These are phyloP conservation scores for Rhodosporidiobolus odoratus DNA, from an alignment of 768 basidiomycete genomes.

Conservation along the genomic window DNA sequence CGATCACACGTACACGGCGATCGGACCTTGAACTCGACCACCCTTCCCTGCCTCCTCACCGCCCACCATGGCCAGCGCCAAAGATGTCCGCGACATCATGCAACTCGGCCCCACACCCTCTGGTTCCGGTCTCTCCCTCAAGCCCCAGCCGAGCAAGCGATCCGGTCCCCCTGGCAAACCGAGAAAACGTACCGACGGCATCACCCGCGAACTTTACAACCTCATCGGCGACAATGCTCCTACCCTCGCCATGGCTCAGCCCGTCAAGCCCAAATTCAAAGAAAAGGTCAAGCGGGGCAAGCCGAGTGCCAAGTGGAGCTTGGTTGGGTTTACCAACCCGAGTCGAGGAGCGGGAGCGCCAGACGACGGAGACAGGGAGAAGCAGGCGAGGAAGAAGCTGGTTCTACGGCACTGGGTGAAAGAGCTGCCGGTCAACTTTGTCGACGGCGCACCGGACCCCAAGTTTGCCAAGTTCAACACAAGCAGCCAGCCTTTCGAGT, in stretches of 20 bases:
- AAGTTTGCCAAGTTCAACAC: constrained; percentile 78
- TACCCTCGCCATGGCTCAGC: constrained; percentile 68
- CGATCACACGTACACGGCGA: too few species aligned
- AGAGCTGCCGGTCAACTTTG: constrained; percentile 29
- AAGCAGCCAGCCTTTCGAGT: constrained; percentile 59
- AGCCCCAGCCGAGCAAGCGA: not conserved
- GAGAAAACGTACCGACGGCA: constrained; percentile 58
- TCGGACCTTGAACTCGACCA: too few species aligned
- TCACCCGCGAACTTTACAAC: constrained; percentile 84
- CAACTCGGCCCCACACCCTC: constrained; percentile 53
- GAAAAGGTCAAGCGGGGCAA: constrained; percentile 60
- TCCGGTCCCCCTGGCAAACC: constrained; percentile 47
- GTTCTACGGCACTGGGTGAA: constrained; percentile 79
- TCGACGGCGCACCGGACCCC: constrained; percentile 49
- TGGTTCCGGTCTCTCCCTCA: constrained; percentile 49
- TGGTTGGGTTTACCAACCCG: constrained; percentile 31
- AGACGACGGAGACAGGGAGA: constrained; percentile 65
- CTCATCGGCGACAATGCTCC: constrained; percentile 93
- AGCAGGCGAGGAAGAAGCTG: constrained; percentile 63
- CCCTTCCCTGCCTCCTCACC: not conserved
- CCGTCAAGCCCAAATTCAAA: constrained; percentile 68
- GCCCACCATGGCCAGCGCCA: constrained; percentile 49
- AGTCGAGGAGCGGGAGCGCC: constrained; percentile 43
- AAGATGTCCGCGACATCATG: constrained; percentile 79
- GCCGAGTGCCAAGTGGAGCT: constrained; percentile 46